phyloP scores from a whole-genome alignment of 768 basidiomycete species.

The Panaeolus cyanescens region DNA sequence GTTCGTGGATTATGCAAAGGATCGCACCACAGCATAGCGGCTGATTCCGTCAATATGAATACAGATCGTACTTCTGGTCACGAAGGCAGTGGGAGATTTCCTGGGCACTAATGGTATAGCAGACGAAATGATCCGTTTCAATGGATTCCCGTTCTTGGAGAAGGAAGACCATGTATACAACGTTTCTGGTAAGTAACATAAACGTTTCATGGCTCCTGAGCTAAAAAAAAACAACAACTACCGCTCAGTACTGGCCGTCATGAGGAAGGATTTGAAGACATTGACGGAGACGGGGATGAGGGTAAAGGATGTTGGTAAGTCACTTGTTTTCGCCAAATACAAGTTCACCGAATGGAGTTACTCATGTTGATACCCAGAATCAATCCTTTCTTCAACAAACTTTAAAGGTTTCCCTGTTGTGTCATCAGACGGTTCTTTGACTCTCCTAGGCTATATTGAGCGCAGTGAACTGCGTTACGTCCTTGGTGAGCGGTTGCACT shows the following conservation, averaged over 20 bases:
- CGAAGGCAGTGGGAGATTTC: conserved; percentile 96
- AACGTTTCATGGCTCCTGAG: conserved; percentile 1
- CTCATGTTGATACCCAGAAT: conserved; percentile 54
- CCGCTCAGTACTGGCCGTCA: conserved; percentile 66
- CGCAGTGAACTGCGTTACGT: conserved; percentile 85
- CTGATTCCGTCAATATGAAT: not conserved
- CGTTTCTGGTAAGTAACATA: conserved; percentile 68
- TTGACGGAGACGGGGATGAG: conserved; percentile 76
- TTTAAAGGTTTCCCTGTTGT: conserved; percentile 95
- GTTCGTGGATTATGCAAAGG: conserved; percentile 40
- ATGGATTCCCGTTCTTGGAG: conserved; percentile 96
- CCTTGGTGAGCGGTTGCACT: conserved; percentile 54
- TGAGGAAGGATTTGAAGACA: conserved; percentile 79
- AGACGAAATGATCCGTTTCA: conserved; percentile 96
- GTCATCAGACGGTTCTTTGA: conserved; percentile 55
- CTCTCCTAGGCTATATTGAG: conserved; percentile 86
- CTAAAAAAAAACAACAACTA: conserved; percentile 3
- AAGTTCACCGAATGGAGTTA: not conserved
- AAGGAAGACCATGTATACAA: conserved; percentile 94
- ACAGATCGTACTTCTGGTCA: conserved; percentile 94
- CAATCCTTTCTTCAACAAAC: conserved; percentile 64
- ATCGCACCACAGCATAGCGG: not conserved
- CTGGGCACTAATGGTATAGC: conserved; percentile 94
- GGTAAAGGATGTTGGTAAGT: conserved; percentile 78
- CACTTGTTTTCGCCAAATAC: not conserved